These are phyloP conservation scores for Alliaria petiolata DNA, from an alignment of 345 rosid species.

Conservation along the genomic window DNA sequence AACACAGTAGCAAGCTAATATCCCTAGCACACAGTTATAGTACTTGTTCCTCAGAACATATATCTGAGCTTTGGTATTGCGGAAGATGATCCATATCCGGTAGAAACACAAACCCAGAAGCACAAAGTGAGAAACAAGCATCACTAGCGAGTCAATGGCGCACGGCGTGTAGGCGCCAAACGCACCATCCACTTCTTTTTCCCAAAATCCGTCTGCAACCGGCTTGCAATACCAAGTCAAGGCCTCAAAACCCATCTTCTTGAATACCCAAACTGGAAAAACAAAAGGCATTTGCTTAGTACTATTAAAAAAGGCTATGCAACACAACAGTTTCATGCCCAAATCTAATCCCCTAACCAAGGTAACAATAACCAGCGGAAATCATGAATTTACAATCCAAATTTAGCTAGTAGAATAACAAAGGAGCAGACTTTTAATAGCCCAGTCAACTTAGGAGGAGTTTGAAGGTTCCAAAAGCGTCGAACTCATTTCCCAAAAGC, in stretches of 20 bases:
- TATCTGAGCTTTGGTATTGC: slow-evolving; percentile 49
- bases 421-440: neutral
- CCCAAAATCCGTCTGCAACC: slow-evolving; percentile 61
- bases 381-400: too few species aligned
- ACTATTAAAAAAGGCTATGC: neutral
- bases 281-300: slow-evolving; percentile 8
- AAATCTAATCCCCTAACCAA: neutral
- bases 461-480: neutral
- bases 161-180: slow-evolving; percentile 82
- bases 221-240: slow-evolving; percentile 84
- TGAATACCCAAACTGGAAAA: slow-evolving; percentile 1
- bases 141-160: slow-evolving; percentile 59
- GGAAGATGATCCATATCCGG: slow-evolving; percentile 65
- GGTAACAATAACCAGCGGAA: neutral
- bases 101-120: slow-evolving; percentile 67
- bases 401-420: too few species aligned
- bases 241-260: slow-evolving; percentile 56
- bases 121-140: slow-evolving; percentile 61
- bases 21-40: slow-evolving; percentile 55
- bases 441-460: neutral
- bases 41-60: slow-evolving; percentile 60
- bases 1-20: slow-evolving; percentile 59
- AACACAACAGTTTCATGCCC: neutral
- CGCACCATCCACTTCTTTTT: slow-evolving; percentile 49
- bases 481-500: too few species aligned